These are phyloP conservation scores for Botryosphaeria dothidea DNA, from an alignment of 2,329 filamentous ascomycete genomes.

Conservation along the genomic window DNA sequence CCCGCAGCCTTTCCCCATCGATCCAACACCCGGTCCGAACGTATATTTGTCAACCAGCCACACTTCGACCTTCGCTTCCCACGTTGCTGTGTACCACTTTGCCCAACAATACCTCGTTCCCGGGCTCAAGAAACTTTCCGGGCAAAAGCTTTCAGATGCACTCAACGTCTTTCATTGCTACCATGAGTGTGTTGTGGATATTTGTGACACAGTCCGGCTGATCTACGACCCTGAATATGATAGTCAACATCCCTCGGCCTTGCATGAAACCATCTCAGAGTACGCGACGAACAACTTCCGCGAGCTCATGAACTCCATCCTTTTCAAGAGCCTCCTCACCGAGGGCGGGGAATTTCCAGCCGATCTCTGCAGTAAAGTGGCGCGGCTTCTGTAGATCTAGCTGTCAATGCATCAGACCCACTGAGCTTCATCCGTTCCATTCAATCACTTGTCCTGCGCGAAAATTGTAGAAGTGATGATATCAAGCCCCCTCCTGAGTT, in stretches of 20 bases:
- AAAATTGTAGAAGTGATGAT: too few species aligned
- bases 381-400: background rate
- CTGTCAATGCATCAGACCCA: too few species aligned
- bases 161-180: background rate
- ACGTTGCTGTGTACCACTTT: background rate
- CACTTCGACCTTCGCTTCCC: background rate
- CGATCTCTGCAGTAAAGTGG: background rate
- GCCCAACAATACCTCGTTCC: background rate
- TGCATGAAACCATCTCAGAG: background rate
- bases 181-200: background rate
- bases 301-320: background rate
- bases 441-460: too few species aligned
- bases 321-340: background rate
- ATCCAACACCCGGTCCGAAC: background rate
- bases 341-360: background rate
- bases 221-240: background rate
- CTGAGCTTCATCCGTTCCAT: too few species aligned
- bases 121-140: background rate
- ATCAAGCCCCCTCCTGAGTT: slow-evolving; percentile 24
- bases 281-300: background rate
- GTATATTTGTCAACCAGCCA: background rate
- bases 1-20: background rate
- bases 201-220: background rate
- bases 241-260: background rate
- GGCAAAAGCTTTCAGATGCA: background rate